Evolutionary conservation across 768 basidiomycete species (phyloP), one percentile per base, ranked within the genome.

Genomic region (Suillus americanus): DNA sequence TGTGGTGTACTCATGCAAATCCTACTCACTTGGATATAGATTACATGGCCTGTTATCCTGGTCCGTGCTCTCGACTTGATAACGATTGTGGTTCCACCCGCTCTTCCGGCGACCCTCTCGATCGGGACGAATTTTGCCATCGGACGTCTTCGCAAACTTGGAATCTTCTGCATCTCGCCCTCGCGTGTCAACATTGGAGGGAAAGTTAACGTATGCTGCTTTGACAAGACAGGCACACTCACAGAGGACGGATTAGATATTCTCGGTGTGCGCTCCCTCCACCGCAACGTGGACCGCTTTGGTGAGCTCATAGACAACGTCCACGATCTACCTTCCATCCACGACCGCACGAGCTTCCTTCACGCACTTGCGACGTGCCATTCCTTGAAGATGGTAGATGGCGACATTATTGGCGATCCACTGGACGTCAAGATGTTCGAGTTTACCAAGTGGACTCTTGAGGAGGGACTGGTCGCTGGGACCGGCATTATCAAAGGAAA

Each of bases 241-340:
- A 99, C 97, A 1, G 97, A 99, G 77, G 97, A 99, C 68, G 97
- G 97, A 0, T 82, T 99, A 57, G 97, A 99, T 73, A 95, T 99
- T 53, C 88, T 99, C 54, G 97, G 97, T 18, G 90, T 97, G 20
- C 90, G 97, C 53, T 87, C 87, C 7, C 85, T 93, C 50, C 95
- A 97, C 64, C 87, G 93, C 51, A 83, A 81, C 55, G 84, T 80
- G 9, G 85, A 89, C 62, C 84, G 87, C 48, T 99, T 99, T 77
- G 94, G 95, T 23, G 97, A 99, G 73, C 86, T 99, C 41, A 81
- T 95, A 60, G 85, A 91, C 65, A 89, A 97, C 67, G 85, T 96
- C 3, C 85, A 92, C 66, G 97, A 97, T 71, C 80, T 99, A 20
- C 94, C 96, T 20, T 72, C 84, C 53, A 79, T 86, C 70, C 75